Base-by-base conservation (phyloP, 202 grass and related monocot species). In the Schoenoplectus tabernaemontani region DNA sequence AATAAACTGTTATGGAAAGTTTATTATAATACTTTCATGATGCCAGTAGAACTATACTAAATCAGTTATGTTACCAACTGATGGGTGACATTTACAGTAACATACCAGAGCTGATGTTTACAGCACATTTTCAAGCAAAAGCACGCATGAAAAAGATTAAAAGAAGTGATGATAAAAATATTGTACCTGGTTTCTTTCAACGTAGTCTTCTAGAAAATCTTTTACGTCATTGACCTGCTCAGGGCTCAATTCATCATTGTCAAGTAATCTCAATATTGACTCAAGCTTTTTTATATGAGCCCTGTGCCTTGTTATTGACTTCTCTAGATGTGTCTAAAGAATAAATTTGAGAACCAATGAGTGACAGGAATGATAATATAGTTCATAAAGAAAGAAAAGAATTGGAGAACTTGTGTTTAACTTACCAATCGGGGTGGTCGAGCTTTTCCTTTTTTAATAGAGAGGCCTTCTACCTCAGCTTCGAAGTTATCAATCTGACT, bases 211-310 rank as follows among this genome's bases (percentile, higher is more conserved):
- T 46, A 99, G 80, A 82, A 96, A 96, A 83, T 99, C 96, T 93
- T 85, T 99, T 50, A 93, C 88, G 85, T 99, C 96, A 80, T 99
- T 96, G 54, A 96, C 96, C 83, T 99, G 92, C 62, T 99, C 96
- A 83, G 92, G 96, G 87, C 92, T 99, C 82, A 99, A 85, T 77
- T 99, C 96, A 73, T 96, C 96, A 38, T 99, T 99, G 86, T 99
- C 96, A 50, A 99, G 87, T 74, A 99, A 85, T 85, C 96, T 93
- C 87, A 99, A 89, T 65, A 96, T 96, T 68, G 89, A 92, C 87
- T 99, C 96, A 80, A 96, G 82, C 82, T 99, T 99, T 72, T 92
- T 93, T 90, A 99, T 91, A 63, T 99, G 96, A 86, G 96, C 92
- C 77, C 91, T 99, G 88, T 99, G 96, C 5, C 92, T 87, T 4